phyloP scores from a whole-genome alignment of 192 early-diverging fungal species.

The Phlyctochytrium arcticum region DNA sequence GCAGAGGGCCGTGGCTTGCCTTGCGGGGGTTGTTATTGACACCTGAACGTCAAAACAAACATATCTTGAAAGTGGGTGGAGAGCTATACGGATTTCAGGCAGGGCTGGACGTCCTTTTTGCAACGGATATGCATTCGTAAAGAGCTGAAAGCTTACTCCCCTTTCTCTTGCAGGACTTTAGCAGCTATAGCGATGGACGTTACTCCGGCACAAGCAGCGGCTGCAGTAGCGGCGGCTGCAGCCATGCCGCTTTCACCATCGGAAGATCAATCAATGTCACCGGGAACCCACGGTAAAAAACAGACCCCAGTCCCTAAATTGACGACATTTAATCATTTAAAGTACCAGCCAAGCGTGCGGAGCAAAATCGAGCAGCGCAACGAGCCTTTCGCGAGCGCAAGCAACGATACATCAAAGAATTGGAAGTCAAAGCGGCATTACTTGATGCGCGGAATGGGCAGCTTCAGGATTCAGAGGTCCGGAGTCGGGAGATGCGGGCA shows the following conservation, averaged over 20 bases:
- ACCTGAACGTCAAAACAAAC: no score
- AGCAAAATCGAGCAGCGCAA: constrained; percentile 47
- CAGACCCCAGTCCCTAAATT: background rate
- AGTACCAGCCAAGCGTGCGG: constrained; percentile 31
- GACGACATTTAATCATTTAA: background rate
- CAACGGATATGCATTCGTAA: no score
- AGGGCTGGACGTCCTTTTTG: no score
- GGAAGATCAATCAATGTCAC: background rate
- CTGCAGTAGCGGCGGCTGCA: background rate
- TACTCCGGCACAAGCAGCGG: background rate
- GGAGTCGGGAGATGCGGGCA: constrained; percentile 12
- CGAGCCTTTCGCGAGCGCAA: constrained; percentile 47
- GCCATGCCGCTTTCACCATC: background rate
- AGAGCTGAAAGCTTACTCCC: no score
- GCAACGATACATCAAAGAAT: constrained; percentile 32
- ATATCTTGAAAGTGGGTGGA: no score
- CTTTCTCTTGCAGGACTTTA: background rate
- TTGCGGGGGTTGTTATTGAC: no score
- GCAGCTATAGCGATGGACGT: background rate
- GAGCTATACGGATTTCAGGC: no score
- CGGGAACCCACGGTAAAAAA: no score
- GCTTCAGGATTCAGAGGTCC: constrained; percentile 14
- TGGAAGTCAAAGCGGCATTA: constrained; percentile 16
- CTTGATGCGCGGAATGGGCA: constrained; percentile 6
- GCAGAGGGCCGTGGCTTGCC: no score